Conservation (phyloP, 495 filamentous ascomycete genomes). For the Podospora pseudopauciseta region DNA sequence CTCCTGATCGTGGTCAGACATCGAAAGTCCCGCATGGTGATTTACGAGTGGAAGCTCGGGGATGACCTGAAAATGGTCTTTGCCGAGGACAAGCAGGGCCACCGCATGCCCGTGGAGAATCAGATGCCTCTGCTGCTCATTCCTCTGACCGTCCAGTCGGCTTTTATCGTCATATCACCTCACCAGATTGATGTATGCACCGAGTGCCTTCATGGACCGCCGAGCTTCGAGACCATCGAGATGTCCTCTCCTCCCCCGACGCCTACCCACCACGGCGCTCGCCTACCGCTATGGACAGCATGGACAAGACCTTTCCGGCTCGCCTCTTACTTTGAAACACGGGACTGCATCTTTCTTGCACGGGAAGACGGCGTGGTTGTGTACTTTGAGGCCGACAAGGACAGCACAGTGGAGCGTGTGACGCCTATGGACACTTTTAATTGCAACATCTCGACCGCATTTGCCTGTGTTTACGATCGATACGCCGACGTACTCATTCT, state of each 20-base stretch:
- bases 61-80: conserved; percentile 34
- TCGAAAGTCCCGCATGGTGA: conserved; percentile 57
- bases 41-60: conserved; percentile 70
- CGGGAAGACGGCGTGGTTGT: conserved; percentile 75
- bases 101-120: conserved; percentile 55
- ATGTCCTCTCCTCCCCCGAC: conserved; percentile 31
- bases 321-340: conserved; percentile 51
- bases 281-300: conserved; percentile 49
- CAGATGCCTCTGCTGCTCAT: conserved; percentile 64
- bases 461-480: conserved; percentile 51
- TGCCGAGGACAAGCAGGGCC: conserved; percentile 42
- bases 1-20: conserved; percentile 64
- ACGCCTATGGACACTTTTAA: conserved; percentile 57
- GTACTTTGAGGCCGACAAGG: conserved; percentile 60
- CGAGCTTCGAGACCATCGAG: conserved; percentile 40
- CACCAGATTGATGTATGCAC: conserved; percentile 58
- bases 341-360: conserved; percentile 72
- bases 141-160: conserved; percentile 60
- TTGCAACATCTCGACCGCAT: conserved; percentile 61
- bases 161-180: conserved; percentile 62
- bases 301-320: conserved; percentile 73
- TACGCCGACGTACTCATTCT: conserved; percentile 73
- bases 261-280: conserved; percentile 37
- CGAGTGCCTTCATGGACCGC: conserved; percentile 50
- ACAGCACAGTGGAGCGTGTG: conserved; percentile 44